Base-by-base conservation (phyloP, 1,139 yeast genomes). In the Yamadazyma pseudoaaseri region DNA sequence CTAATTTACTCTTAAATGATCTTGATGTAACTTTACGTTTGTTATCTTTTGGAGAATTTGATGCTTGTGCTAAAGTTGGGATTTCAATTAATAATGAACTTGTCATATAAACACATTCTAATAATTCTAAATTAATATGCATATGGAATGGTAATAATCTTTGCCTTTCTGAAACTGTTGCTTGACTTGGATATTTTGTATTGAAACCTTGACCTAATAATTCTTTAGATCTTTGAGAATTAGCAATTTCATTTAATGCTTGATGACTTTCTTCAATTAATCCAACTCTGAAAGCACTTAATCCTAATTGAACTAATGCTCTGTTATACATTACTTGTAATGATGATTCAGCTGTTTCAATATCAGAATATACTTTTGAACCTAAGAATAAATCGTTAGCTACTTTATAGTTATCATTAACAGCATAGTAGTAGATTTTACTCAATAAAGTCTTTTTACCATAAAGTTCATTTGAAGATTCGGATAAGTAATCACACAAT, bases 141-240 rank as follows among this genome's bases (percentile, higher is more conserved):
- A 87, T 90, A 66, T 94, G 98, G 84, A 86, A 94, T 41, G 99
- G 99, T 57, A 92, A 74, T 59, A 89, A 76, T 58, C 90, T 84
- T 60, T 84, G 95, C 55, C 78, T 84, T 57, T 83, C 92, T 44
- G 73, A 76, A 14, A 68, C 62, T 35, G 79, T 64, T 21, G 76
- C 73, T 55, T 65, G 78, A 52, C 70, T 76, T 40, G 78, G 80
- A 56, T 67, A 69, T 56, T 75, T 80, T 58, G 87, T 78, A 57
- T 77, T 84, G 53, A 81, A 76, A 39, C 96, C 96, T 70, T 92
- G 99, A 39, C 97, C 97, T 47, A 94, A 76, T 44, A 92, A 76
- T 65, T 94, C 98, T 71, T 86, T 89, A 50, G 86, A 79, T 57
- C 95, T 80, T 48, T 82, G 80, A 31, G 95, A 81, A 41, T 90